Evolutionary conservation across 2,329 filamentous ascomycete species (phyloP), one percentile per base, ranked within the genome.

Genomic region (Chaetomiaceae sp.): DNA sequence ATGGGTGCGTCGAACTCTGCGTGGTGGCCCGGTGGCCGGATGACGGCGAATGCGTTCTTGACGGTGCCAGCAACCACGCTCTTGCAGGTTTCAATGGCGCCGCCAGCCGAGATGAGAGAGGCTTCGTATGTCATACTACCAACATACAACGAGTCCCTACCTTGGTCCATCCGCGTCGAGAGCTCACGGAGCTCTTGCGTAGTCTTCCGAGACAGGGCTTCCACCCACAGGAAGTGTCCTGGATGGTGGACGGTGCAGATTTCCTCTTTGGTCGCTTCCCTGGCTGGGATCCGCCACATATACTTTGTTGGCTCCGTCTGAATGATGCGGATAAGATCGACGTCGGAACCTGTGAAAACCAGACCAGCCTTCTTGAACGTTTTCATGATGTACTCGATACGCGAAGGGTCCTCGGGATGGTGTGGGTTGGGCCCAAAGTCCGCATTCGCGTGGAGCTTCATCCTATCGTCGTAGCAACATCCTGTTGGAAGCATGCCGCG

Each of bases 21-120:
- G 69, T 99, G 94, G 65, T 99, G 94, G 0, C 94, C 94, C 0
- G 94, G 94, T 2, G 94, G 94, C 13, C 94, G 83, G 63, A 99
- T 96, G 33, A 99, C 86, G 1, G 94, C 94, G 67, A 99, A 94
- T 0, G 89, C 90, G 65, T 99, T 99, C 69, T 95, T 96, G 48
- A 96, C 87, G 53, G 83, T 80, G 3, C 89, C 87, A 2, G 80
- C 78, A 21, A 94, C 86, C 4, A 99, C 90, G n/a, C 89, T 87
- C 68, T 91, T 87, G 71, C 91, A 96, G 0, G 91, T 95, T 71
- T 99, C 94, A 57, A 99, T 96, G 14, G 92, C 91, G 38, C 92
- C 92, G 27, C 94, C 94, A 11, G 89, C 89, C 1, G 94, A 92
- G 30, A 99, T 76, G 34, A 89, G 76, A 1, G 91, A 87, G 29